Percentiles rank a stretch among this genome's conserved stretches.
phyloP scores from a whole-genome alignment of 768 basidiomycete genomes.

The Russula earlei region DNA sequence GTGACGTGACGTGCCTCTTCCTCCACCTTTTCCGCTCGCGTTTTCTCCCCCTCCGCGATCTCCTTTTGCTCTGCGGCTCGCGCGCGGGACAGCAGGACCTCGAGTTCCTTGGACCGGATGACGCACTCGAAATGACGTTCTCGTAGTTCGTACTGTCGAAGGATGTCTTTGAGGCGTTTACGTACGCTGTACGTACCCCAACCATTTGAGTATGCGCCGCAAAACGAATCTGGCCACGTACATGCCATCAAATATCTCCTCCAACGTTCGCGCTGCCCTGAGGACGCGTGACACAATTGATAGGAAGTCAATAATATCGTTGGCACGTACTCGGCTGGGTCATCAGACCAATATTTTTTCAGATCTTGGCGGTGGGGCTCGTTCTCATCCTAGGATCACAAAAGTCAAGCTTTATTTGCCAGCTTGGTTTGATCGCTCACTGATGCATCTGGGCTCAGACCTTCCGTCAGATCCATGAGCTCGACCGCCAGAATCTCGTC shows the following conservation, averaged over 20 bases:
- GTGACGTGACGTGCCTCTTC: constrained; percentile 50
- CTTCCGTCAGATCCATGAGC: constrained; percentile 81
- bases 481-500: constrained; percentile 87
- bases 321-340: constrained; percentile 57
- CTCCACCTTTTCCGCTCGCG: constrained; percentile 55
- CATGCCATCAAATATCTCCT: constrained; percentile 83
- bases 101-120: constrained; percentile 85
- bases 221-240: constrained; percentile 34
- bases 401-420: background rate
- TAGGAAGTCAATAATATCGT: background rate
- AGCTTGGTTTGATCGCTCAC: constrained; percentile 26
- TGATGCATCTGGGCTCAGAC: constrained; percentile 50
- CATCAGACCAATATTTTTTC: constrained; percentile 73
- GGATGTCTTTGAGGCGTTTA: constrained; percentile 77
- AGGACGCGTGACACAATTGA: background rate
- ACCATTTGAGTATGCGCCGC: background rate
- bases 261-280: constrained; percentile 66
- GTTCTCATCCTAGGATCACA: constrained; percentile 46
- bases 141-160: constrained; percentile 81
- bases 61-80: constrained; percentile 84
- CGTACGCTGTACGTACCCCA: constrained; percentile 50
- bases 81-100: constrained; percentile 77
- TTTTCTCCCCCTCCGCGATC: constrained; percentile 66
- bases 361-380: constrained; percentile 44
- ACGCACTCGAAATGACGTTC: constrained; percentile 91